A percentile compares a stretch with the other conserved stretches of the same genome.
Conservation (phyloP, 345 rosid species). For the Acer negundo region DNA sequence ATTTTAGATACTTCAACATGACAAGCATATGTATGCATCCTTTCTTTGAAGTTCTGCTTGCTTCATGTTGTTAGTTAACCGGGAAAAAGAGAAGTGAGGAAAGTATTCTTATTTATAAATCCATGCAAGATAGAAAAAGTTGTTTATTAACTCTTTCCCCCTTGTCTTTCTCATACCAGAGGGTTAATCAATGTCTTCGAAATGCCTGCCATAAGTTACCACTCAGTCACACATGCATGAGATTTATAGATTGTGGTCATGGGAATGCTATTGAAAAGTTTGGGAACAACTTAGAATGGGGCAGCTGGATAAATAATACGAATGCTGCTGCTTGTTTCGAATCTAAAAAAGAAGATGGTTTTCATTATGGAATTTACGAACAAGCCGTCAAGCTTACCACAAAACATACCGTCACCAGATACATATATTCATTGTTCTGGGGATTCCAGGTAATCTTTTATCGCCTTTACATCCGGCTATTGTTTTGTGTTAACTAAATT, state of each 20-base stretch:
- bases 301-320: conserved; percentile 33
- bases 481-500: not conserved
- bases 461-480: not conserved
- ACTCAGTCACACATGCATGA: conserved; percentile 13
- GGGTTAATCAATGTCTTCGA: conserved; percentile 85
- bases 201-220: conserved; percentile 47
- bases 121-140: not conserved
- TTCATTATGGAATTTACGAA: conserved; percentile 59
- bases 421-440: conserved; percentile 80
- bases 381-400: conserved; percentile 62
- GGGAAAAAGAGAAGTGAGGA: too few species aligned
- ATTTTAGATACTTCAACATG: not conserved
- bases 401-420: conserved; percentile 48
- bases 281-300: accelerated
- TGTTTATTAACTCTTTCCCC: conserved; percentile 3
- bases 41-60: too few species aligned
- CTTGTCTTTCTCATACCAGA: conserved; percentile 42
- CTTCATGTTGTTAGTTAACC: too few species aligned
- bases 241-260: conserved; percentile 63
- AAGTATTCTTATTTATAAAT: not conserved
- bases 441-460: conserved; percentile 76
- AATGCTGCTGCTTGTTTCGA: conserved; percentile 56
- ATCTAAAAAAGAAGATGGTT: conserved; percentile 20
- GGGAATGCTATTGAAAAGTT: conserved; percentile 7
- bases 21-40: not conserved